These are phyloP conservation scores for Collybiopsis confluens DNA, from an alignment of 768 basidiomycete genomes.

Conservation along the genomic window DNA sequence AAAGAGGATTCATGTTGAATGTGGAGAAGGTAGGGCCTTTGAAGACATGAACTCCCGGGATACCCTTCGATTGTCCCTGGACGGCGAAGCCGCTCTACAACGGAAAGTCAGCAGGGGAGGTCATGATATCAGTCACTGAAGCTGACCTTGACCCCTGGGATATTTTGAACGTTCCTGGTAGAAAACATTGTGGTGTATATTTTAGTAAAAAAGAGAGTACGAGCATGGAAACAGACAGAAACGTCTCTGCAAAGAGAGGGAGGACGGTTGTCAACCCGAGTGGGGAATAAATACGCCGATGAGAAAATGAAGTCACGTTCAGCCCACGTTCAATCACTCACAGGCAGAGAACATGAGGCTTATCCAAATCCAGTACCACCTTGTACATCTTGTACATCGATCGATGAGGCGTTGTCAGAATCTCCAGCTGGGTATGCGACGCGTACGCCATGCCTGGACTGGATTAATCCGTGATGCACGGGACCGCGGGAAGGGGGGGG, in stretches of 20 bases:
- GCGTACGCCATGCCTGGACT: background rate
- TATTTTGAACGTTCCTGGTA: background rate
- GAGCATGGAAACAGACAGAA: background rate
- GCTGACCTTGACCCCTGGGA: background rate
- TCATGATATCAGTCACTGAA: background rate
- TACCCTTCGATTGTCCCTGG: background rate
- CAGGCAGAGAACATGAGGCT: too few species aligned
- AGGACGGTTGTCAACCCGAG: too few species aligned
- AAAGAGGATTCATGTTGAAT: background rate
- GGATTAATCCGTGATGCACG: background rate
- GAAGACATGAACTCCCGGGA: constrained; percentile 1
- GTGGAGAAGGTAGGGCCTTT: constrained; percentile 4
- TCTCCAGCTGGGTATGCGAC: background rate
- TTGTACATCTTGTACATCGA: too few species aligned
- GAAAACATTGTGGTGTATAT: background rate
- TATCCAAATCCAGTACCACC: too few species aligned
- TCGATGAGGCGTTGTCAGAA: too few species aligned
- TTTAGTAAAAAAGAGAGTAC: too few species aligned
- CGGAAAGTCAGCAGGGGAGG: background rate
- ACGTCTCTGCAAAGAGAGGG: background rate
- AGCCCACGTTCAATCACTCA: too few species aligned
- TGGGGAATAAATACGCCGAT: too few species aligned
- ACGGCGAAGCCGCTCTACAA: background rate
- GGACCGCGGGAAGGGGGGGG: background rate
- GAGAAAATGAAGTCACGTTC: too few species aligned